A percentile compares a stretch with the other conserved stretches of the same genome.
Conservation (phyloP, 2,329 filamentous ascomycete genomes). For the Arthrobotrys musiformis region DNA sequence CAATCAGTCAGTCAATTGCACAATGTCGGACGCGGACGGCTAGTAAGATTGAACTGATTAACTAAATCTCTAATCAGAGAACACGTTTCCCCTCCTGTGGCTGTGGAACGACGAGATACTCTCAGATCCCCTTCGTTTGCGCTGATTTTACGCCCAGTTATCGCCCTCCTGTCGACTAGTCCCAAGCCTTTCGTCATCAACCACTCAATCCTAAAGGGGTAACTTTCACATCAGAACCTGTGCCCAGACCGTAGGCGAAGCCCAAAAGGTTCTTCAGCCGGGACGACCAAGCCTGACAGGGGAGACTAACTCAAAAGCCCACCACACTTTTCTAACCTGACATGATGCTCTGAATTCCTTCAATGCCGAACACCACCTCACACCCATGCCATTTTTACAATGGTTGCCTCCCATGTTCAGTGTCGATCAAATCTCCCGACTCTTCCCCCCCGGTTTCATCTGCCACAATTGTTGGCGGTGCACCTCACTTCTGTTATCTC, state of each 20-base stretch:
- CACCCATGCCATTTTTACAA: slow-evolving; percentile 24
- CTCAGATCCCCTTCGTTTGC: slow-evolving; percentile 6
- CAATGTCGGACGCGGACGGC: not conserved
- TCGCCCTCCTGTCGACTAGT: slow-evolving; percentile 7
- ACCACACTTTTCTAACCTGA: slow-evolving; percentile 11
- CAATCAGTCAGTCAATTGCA: no score
- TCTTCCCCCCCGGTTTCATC: slow-evolving; percentile 13
- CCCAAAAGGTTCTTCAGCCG: slow-evolving; percentile 12
- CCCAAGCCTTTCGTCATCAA: slow-evolving; percentile 44
- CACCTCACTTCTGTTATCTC: not conserved
- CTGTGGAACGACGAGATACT: not conserved
- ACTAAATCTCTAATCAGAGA: slow-evolving; percentile 12
- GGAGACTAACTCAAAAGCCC: not conserved
- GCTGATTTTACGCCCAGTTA: slow-evolving; percentile 27
- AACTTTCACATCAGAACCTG: slow-evolving; percentile 14
- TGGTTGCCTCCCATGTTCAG: slow-evolving; percentile 6
- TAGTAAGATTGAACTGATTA: slow-evolving; percentile 15
- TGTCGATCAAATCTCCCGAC: slow-evolving; percentile 37
- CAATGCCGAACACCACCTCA: slow-evolving; percentile 2
- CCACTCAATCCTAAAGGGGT: slow-evolving; percentile 34
- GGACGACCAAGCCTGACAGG: slow-evolving; percentile 12
- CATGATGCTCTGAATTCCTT: slow-evolving; percentile 7
- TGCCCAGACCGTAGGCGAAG: slow-evolving; percentile 41
- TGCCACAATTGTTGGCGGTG: slow-evolving; percentile 42
- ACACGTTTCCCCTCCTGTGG: slow-evolving; percentile 23